Percentiles rank a stretch among this genome's conserved stretches.
These are phyloP conservation scores for Penicillium cataractarum DNA, from an alignment of 495 filamentous ascomycete species.

Conservation along the genomic window DNA sequence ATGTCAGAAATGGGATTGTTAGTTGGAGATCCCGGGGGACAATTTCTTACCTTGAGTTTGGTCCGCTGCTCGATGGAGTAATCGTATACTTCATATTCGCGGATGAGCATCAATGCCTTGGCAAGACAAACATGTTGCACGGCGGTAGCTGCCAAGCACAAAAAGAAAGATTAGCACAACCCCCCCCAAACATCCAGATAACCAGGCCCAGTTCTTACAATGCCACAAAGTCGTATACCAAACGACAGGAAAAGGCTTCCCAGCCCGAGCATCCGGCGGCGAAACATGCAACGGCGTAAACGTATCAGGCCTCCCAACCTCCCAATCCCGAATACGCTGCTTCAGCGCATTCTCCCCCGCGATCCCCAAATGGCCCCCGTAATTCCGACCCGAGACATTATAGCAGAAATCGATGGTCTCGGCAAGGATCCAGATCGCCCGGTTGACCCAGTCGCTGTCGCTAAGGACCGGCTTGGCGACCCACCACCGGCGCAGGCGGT, in stretches of 20 bases:
- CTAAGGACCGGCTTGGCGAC: slow-evolving; percentile 28
- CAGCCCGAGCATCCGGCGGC: slow-evolving; percentile 29
- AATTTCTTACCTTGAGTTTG: slow-evolving; percentile 34
- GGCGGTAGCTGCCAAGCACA: slow-evolving; percentile 36
- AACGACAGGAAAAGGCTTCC: slow-evolving; percentile 44
- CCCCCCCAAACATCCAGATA: background rate
- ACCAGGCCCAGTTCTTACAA: slow-evolving; percentile 27
- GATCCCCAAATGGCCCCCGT: slow-evolving; percentile 22
- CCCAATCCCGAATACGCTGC: slow-evolving; percentile 38
- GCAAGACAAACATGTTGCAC: slow-evolving; percentile 46
- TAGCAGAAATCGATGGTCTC: slow-evolving; percentile 47
- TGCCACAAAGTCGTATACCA: slow-evolving; percentile 44
- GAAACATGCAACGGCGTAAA: slow-evolving; percentile 44
- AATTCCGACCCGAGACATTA: slow-evolving; percentile 27
- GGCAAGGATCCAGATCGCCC: slow-evolving; percentile 45
- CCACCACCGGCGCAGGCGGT: slow-evolving; percentile 41
- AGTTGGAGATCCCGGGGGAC: background rate
- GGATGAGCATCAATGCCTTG: slow-evolving; percentile 40
- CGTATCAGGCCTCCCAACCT: slow-evolving; percentile 31
- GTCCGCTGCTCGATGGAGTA: slow-evolving; percentile 17
- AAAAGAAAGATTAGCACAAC: slow-evolving; percentile 1
- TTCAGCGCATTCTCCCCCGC: slow-evolving; percentile 30
- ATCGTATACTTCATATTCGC: slow-evolving; percentile 26
- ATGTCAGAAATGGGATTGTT: too few species aligned
- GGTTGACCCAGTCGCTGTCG: slow-evolving; percentile 47